phyloP scores from a whole-genome alignment of 768 basidiomycete species.

The Lentinula sp. region DNA sequence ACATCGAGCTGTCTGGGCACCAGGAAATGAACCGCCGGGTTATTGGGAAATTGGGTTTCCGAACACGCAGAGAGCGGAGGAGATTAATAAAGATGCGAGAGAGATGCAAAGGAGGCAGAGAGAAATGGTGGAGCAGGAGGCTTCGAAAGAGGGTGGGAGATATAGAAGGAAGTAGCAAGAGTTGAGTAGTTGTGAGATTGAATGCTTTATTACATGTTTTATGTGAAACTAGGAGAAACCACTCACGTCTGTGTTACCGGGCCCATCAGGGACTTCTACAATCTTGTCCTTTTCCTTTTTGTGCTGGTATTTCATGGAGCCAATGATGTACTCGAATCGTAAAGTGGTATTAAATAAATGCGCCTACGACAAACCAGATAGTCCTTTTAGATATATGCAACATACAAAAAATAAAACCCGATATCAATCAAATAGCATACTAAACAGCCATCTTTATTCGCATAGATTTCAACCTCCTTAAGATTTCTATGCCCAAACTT shows the following conservation, averaged over 20 bases:
- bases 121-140: constrained; percentile 52
- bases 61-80: constrained; percentile 69
- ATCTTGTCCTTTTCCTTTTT: not conserved
- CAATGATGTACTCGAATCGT: not conserved
- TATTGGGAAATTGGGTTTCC: constrained; percentile 94
- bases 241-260: not conserved
- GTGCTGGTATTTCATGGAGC: not conserved
- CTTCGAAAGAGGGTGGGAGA: constrained; percentile 36
- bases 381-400: too few species aligned
- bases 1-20: constrained; percentile 66
- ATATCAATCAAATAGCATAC: too few species aligned
- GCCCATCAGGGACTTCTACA: not conserved
- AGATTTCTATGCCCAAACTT: too few species aligned
- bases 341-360: too few species aligned
- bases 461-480: too few species aligned
- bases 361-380: too few species aligned
- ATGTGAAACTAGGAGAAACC: not conserved
- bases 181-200: not conserved
- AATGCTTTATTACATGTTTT: too few species aligned
- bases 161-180: constrained; percentile 20
- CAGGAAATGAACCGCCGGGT: constrained; percentile 71
- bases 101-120: constrained; percentile 68
- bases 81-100: constrained; percentile 69
- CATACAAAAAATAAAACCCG: too few species aligned
- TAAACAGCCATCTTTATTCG: too few species aligned